Conservation (phyloP, 163 green algal species). For the Chloromonas sp. region DNA sequence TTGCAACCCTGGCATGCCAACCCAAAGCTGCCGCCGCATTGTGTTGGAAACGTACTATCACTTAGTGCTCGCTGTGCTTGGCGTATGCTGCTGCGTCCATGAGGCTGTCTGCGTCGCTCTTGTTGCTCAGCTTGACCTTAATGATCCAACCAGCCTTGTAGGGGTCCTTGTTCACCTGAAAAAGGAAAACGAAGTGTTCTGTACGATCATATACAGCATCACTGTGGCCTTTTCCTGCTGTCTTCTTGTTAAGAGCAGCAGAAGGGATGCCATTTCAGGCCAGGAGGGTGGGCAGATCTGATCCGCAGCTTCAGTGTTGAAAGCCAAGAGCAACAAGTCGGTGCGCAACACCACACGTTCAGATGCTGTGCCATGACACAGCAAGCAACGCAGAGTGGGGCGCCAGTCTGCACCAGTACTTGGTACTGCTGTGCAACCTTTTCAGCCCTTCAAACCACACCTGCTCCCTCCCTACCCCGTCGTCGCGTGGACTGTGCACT, state of each 20-base stretch:
- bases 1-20: neutral
- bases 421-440: too few relatives aligned
- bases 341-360: too few relatives aligned
- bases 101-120: slow-evolving; percentile 67
- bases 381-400: too few relatives aligned
- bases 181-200: too few relatives aligned
- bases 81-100: slow-evolving; percentile 76
- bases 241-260: neutral
- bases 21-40: neutral
- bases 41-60: neutral
- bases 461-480: too few relatives aligned
- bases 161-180: slow-evolving; percentile 81
- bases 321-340: too few relatives aligned
- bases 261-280: neutral
- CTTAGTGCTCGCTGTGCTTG: neutral
- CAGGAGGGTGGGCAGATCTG: neutral
- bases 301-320: neutral
- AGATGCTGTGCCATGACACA: too few relatives aligned
- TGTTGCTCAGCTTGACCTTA: slow-evolving; percentile 91
- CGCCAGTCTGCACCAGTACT: too few relatives aligned
- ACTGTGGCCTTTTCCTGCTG: too few relatives aligned
- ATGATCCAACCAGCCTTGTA: slow-evolving; percentile 91
- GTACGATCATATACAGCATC: too few relatives aligned
- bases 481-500: neutral
- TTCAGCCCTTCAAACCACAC: too few relatives aligned